These are phyloP conservation scores for Chamaecyparis obtusa DNA, from an alignment of 75 land plant species.

Conservation along the genomic window DNA sequence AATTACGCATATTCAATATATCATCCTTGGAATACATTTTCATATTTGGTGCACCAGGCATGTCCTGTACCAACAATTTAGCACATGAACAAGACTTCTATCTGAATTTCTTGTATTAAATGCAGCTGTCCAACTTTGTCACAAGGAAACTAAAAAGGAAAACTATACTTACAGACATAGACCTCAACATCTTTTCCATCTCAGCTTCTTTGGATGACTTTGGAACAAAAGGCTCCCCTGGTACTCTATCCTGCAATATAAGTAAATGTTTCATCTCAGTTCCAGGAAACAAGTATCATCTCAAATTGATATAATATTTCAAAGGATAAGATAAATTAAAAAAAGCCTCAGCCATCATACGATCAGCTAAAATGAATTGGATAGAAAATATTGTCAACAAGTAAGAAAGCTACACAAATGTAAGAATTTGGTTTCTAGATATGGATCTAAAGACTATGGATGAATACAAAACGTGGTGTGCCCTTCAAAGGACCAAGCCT, in stretches of 20 bases:
- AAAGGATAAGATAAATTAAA: neutral
- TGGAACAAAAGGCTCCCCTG: constrained; percentile 81
- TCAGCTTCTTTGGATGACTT: constrained; percentile 96
- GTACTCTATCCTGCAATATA: constrained; percentile 64
- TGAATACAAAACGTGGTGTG: neutral
- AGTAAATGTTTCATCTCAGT: neutral
- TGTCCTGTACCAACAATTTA: constrained; percentile 53
- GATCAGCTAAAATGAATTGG: neutral
- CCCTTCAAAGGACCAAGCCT: neutral
- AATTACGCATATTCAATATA: constrained; percentile 53
- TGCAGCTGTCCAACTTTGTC: neutral
- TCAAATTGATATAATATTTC: neutral
- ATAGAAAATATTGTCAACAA: neutral
- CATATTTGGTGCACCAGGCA: constrained; percentile 97
- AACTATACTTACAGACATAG: constrained; percentile 71
- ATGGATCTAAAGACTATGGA: neutral
- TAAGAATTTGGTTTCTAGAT: neutral
- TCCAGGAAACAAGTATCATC: neutral
- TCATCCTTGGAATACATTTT: constrained; percentile 95
- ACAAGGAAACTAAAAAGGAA: neutral
- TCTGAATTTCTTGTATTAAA: neutral
- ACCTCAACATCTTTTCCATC: constrained; percentile 81
- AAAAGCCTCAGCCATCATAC: neutral
- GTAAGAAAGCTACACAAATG: neutral
- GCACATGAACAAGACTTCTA: neutral